Evolutionary conservation across 768 basidiomycete species (phyloP).

Genomic region (Podaxis rugospora): DNA sequence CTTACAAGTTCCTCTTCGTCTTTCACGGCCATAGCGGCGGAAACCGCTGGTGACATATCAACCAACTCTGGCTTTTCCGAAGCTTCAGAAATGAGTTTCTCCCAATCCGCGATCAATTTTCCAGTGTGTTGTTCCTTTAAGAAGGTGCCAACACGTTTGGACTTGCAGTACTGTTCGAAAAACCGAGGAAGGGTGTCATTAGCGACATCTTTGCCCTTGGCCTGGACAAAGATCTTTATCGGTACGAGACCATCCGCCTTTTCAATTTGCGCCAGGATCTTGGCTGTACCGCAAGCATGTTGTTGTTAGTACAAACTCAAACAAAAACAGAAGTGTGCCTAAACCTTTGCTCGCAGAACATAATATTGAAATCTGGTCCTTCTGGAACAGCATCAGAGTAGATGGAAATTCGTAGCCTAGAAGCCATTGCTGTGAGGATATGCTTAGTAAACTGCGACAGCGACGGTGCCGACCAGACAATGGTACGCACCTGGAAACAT

Average conservation of each 20-base stretch:
- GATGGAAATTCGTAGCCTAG: constrained; percentile 98
- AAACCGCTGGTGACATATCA: constrained; percentile 75
- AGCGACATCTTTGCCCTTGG: constrained; percentile 74
- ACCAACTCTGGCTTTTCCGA: constrained; percentile 64
- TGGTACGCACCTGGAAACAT: constrained; percentile 73
- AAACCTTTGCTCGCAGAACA: constrained; percentile 89
- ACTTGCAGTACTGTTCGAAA: constrained; percentile 52
- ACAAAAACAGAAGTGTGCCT: constrained; percentile 1
- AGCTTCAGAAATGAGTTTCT: constrained; percentile 50
- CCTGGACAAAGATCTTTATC: constrained; percentile 73
- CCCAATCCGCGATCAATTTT: constrained; percentile 88
- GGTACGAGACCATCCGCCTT: constrained; percentile 50
- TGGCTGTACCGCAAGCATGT: constrained; percentile 46
- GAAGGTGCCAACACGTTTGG: constrained; percentile 68
- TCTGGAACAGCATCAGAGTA: constrained; percentile 81
- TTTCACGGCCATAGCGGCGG: constrained; percentile 79
- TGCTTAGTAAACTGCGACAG: constrained; percentile 15
- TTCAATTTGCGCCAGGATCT: constrained; percentile 78
- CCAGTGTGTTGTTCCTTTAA: constrained; percentile 82
- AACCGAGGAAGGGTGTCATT: constrained; percentile 74
- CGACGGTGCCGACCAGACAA: background rate
- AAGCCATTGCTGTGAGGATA: constrained; percentile 75
- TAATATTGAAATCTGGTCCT: constrained; percentile 70
- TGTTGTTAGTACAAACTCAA: constrained; percentile 5
- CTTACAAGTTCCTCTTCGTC: constrained; percentile 89